A percentile compares a stretch with the other conserved stretches of the same genome.
These are phyloP conservation scores for Vigna hirtella DNA, from an alignment of 306 rosid species.

Conservation along the genomic window DNA sequence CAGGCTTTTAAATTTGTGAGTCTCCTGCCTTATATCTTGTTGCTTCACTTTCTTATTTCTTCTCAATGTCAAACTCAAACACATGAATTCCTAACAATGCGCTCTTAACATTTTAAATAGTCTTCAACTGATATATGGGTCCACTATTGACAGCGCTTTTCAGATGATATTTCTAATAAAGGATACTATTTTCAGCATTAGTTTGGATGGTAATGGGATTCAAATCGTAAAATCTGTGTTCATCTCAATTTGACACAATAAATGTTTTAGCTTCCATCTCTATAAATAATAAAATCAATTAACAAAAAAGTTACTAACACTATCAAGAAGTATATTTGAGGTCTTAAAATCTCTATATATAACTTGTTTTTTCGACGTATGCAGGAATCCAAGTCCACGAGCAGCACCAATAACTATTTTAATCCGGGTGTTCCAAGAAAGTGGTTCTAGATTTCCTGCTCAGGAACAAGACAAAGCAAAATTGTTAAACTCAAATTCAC, in stretches of 20 bases:
- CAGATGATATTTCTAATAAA: not conserved
- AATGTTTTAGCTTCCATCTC: not conserved
- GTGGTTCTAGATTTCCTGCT: conserved; percentile 71
- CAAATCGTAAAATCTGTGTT: not conserved
- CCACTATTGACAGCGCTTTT: not conserved
- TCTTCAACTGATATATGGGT: not conserved
- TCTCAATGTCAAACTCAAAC: no score
- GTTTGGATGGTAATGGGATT: not conserved
- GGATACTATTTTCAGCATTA: not conserved
- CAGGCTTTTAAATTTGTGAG: no score
- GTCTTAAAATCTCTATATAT: conserved; percentile 93
- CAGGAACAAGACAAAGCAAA: conserved; percentile 20
- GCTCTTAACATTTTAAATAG: not conserved
- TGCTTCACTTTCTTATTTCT: no score
- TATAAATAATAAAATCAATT: conserved; percentile 5
- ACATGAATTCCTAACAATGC: no score
- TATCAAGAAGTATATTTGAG: conserved; percentile 88
- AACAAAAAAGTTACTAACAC: conserved; percentile 56
- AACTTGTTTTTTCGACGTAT: conserved; percentile 62
- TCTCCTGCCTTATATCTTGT: no score
- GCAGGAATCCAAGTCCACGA: conserved; percentile 84
- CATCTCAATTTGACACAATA: not conserved
- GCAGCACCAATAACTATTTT: conserved; percentile 89
- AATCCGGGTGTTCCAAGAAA: conserved; percentile 78
- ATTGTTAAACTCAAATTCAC: conserved; percentile 33